These are phyloP conservation scores for Colletotrichum graminicola DNA, from an alignment of 2,329 filamentous ascomycete species.

Conservation along the genomic window DNA sequence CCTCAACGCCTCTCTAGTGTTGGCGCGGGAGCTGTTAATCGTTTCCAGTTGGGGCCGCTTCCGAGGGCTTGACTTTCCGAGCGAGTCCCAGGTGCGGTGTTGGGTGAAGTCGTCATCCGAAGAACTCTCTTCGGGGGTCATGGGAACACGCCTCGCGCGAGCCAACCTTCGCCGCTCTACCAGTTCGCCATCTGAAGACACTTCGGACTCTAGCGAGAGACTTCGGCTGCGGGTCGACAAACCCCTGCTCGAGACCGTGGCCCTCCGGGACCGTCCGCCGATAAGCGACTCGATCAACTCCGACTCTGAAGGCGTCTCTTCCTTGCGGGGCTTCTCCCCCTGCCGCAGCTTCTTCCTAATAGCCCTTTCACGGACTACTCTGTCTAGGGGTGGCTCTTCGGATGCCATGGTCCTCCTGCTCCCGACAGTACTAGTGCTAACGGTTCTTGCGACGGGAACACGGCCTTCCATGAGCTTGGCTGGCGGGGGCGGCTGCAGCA, in stretches of 20 bases:
- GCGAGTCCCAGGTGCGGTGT: conserved; percentile 43
- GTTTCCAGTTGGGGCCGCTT: conserved; percentile 61
- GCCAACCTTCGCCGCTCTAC: conserved; percentile 38
- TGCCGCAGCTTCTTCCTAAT: conserved; percentile 61
- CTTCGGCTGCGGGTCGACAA: conserved; percentile 50
- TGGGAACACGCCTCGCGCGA: conserved; percentile 21
- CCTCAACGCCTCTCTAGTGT: conserved; percentile 47
- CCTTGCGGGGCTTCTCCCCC: conserved; percentile 46
- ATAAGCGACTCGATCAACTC: conserved; percentile 60
- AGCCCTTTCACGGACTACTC: conserved; percentile 59
- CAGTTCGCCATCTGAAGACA: conserved; percentile 41
- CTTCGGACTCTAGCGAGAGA: conserved; percentile 54
- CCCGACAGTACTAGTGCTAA: conserved; percentile 66
- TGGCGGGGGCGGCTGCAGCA: conserved; percentile 91
- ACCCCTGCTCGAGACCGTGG: conserved; percentile 46
- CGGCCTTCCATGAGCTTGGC: conserved; percentile 94
- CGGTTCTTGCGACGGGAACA: conserved; percentile 74
- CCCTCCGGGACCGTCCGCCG: conserved; percentile 38
- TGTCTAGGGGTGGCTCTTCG: conserved; percentile 58
- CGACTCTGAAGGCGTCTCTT: conserved; percentile 56
- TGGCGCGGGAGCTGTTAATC: conserved; percentile 58
- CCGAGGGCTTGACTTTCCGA: conserved; percentile 50
- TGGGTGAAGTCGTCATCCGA: conserved; percentile 47
- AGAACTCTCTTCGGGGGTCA: conserved; percentile 48
- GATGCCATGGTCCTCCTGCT: conserved; percentile 59